phyloP scores from a whole-genome alignment of 2,329 filamentous ascomycete genomes.

The Scytalidium lignicola region DNA sequence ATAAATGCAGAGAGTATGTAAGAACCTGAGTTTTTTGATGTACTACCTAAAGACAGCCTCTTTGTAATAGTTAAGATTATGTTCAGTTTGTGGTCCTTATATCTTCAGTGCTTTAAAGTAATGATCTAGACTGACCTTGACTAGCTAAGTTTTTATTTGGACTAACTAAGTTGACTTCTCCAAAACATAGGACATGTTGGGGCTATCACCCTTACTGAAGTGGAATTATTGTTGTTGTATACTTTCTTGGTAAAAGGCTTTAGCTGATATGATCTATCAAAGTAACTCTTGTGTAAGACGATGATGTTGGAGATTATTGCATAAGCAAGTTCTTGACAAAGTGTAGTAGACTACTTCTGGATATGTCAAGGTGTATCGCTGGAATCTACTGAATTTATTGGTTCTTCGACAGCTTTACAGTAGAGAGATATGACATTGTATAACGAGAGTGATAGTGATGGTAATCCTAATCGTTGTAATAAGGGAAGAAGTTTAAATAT shows the following conservation, averaged over 20 bases:
- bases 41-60: constrained; percentile 6
- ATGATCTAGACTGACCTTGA: constrained; percentile 6
- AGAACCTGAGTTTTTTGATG: background rate
- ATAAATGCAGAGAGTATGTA: constrained; percentile 9
- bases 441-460: constrained; percentile 11
- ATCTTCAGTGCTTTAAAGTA: constrained; percentile 12
- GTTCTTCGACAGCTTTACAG: constrained; percentile 5
- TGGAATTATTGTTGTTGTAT: constrained; percentile 1
- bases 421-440: constrained; percentile 12
- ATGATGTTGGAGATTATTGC: constrained; percentile 1
- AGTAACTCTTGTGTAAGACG: background rate
- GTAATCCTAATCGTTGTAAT: constrained; percentile 1
- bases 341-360: constrained; percentile 2
- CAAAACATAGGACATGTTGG: constrained; percentile 5
- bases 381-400: background rate
- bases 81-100: constrained; percentile 9
- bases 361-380: background rate
- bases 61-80: constrained; percentile 13
- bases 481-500: constrained; percentile 2
- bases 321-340: constrained; percentile 10
- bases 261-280: constrained; percentile 7
- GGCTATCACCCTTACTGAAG: constrained; percentile 5
- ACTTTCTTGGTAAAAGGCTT: constrained; percentile 8
- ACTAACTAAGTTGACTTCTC: constrained; percentile 10
- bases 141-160: constrained; percentile 8